These are phyloP conservation scores for Musa balbisiana DNA, from an alignment of 202 grass and related monocot genomes.

Conservation along the genomic window DNA sequence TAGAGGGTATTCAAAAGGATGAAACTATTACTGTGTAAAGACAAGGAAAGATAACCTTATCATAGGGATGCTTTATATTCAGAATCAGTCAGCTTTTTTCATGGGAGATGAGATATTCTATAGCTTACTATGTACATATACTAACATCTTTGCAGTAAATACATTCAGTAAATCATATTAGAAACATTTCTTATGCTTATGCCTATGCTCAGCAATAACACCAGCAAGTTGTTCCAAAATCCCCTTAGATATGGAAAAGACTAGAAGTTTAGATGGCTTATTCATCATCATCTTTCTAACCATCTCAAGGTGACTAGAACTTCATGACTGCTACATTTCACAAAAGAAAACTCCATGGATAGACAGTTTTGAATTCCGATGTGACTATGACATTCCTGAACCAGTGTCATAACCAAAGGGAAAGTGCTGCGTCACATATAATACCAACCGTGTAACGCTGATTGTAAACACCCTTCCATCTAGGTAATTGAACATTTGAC, in stretches of 20 bases:
- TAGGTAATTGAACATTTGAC: not conserved
- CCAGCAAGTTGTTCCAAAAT: not conserved
- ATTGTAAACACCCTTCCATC: not conserved
- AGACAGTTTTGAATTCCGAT: too few species aligned
- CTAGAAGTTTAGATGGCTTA: too few species aligned
- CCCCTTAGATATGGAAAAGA: not conserved
- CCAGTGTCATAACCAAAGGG: not conserved
- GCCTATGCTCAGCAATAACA: not conserved
- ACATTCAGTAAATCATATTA: not conserved
- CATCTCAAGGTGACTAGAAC: too few species aligned
- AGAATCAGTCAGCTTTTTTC: not conserved
- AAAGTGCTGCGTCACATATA: not conserved
- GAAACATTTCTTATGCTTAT: not conserved
- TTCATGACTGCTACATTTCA: too few species aligned
- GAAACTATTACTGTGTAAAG: not conserved
- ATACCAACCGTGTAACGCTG: not conserved
- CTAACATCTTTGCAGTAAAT: not conserved
- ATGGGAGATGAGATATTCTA: not conserved
- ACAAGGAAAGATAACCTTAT: not conserved
- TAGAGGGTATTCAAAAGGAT: not conserved
- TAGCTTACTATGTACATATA: not conserved
- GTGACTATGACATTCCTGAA: too few species aligned
- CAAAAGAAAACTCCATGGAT: too few species aligned
- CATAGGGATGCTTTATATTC: not conserved
- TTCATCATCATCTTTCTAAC: too few species aligned